Base-by-base conservation (phyloP, 2,329 filamentous ascomycete species). In the Penicillium brasilianum region DNA sequence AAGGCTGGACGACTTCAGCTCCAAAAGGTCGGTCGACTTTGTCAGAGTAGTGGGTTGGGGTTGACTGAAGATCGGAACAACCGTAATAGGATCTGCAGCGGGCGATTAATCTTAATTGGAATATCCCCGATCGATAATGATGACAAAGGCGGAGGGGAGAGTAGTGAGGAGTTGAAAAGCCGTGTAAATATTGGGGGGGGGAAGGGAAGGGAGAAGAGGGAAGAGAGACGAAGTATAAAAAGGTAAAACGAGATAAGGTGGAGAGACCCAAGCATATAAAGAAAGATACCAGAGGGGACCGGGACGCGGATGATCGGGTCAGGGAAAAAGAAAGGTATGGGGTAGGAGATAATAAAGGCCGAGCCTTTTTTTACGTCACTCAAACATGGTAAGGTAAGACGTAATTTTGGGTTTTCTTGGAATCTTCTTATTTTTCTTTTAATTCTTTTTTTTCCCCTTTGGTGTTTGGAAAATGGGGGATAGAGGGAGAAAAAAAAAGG, bases 331-430 rank as follows among this genome's bases (percentile, higher is more conserved):
- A 36, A 53, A 43, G 60, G 60, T 69, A 69, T 65, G 63, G 66
- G 66, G 66, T 67, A 69, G 65, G 63, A 65, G 63, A 65, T 62
- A 65, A 60, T 63, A 65, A 58, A 50, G 60, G 59, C 68, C 64
- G 62, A 68, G 64, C 65, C 62, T 66, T 67, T 66, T 66, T 66
- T 69, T 67, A 68, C 66, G 67, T 69, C 67, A 69, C 67, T 62
- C 50, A 69, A 67, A 53, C 22, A 28, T n/a, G 20, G 36, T 59
- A 62, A 52, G 65, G 61, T 66, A 66, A 69, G 63, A 58, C 46
- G 62, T 64, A 61, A 59, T 65, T 63, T 67, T 62, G 41, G 36
- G 34, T 60, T 59, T 56, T 58, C 58, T 62, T 58, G 10, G 39
- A 55, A 57, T 56, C 56, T 54, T 36, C 54, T 64, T 64, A n/a